A percentile compares a stretch with the other conserved stretches of the same genome.
Conservation (phyloP, 306 rosid genomes). For the Corylus americana region DNA sequence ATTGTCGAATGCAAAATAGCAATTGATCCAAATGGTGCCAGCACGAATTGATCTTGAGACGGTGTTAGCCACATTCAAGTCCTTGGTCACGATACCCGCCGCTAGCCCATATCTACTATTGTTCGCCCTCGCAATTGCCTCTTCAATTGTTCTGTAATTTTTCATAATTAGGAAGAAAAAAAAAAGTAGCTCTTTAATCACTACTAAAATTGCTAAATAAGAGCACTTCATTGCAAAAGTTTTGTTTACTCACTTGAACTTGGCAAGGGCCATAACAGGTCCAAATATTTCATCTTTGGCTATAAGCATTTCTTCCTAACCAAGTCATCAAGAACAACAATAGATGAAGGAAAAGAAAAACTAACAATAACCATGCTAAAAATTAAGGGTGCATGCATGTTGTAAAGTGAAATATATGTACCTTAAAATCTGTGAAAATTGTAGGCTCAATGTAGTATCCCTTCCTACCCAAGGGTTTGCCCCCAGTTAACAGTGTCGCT, state of each 20-base stretch:
- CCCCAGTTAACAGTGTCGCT: slow-evolving; percentile 82
- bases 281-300: slow-evolving; percentile 82
- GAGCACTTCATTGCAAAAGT: no score
- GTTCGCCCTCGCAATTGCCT: slow-evolving; percentile 70
- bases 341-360: neutral
- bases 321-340: neutral
- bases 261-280: slow-evolving; percentile 69
- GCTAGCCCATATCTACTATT: slow-evolving; percentile 73
- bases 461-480: slow-evolving; percentile 57
- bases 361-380: no score
- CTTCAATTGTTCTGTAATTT: slow-evolving; percentile 65
- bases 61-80: slow-evolving; percentile 67
- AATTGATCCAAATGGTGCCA: slow-evolving; percentile 78
- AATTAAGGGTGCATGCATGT: neutral
- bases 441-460: slow-evolving; percentile 93
- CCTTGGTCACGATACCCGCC: slow-evolving; percentile 80
- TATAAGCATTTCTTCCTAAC: slow-evolving; percentile 73
- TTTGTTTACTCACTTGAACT: slow-evolving; percentile 63
- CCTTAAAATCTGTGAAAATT: slow-evolving; percentile 76
- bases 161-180: neutral
- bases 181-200: neutral
- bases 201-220: no score
- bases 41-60: slow-evolving; percentile 83
- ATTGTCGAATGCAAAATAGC: slow-evolving; percentile 59
- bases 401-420: slow-evolving; percentile 14